Conservation (phyloP, 768 basidiomycete species). For the Xerocomus brunneocitrinus region DNA sequence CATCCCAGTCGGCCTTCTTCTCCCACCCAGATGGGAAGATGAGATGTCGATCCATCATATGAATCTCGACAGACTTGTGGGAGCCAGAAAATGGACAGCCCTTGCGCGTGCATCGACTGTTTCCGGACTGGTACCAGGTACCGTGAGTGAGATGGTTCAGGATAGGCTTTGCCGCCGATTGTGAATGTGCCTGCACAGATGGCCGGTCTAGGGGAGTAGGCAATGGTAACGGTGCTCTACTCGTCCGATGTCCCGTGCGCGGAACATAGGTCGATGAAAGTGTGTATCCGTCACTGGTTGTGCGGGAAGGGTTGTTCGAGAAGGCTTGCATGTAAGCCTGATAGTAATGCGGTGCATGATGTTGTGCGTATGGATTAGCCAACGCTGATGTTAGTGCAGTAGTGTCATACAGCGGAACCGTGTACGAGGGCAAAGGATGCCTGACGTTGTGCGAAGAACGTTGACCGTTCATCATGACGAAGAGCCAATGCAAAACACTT, state of each 20-base stretch:
- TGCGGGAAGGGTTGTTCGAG: slow-evolving; percentile 15
- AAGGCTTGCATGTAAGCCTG: slow-evolving; percentile 46
- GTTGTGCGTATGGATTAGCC: slow-evolving; percentile 28
- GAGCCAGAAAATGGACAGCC: slow-evolving; percentile 71
- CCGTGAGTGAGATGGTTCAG: slow-evolving; percentile 19
- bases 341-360: slow-evolving; percentile 43
- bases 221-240: background rate
- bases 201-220: slow-evolving; percentile 1
- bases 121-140: slow-evolving; percentile 64
- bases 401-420: slow-evolving; percentile 20
- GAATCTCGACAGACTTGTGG: slow-evolving; percentile 64
- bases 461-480: slow-evolving; percentile 20
- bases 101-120: slow-evolving; percentile 52
- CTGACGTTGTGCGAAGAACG: slow-evolving; percentile 2
- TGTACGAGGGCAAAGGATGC: slow-evolving; percentile 5
- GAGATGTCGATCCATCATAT: slow-evolving; percentile 89
- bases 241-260: slow-evolving; percentile 2
- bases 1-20: slow-evolving; percentile 66
- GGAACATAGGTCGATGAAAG: slow-evolving; percentile 38
- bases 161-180: slow-evolving; percentile 9
- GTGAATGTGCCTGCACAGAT: slow-evolving; percentile 1
- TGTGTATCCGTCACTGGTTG: slow-evolving; percentile 34
- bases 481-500: background rate
- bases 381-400: slow-evolving; percentile 22
- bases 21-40: slow-evolving; percentile 76